phyloP scores from a whole-genome alignment of 768 basidiomycete species.

The Leccinum disarticulatum region DNA sequence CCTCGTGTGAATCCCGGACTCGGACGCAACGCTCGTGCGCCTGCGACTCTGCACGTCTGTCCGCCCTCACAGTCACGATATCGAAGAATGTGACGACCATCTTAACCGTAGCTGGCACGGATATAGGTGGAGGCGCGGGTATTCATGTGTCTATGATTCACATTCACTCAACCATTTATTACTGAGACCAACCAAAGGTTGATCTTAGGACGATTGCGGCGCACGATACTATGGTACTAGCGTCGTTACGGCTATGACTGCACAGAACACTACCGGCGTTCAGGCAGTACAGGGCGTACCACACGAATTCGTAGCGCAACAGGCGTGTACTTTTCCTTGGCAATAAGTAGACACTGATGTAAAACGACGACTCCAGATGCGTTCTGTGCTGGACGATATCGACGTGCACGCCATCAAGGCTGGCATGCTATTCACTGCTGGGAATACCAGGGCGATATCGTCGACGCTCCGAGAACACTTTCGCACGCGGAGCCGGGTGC shows the following conservation, averaged over 20 bases:
- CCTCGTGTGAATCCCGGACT: too few relatives aligned
- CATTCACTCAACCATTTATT: too few relatives aligned
- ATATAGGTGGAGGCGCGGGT: too few relatives aligned
- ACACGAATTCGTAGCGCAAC: slow-evolving; percentile 42
- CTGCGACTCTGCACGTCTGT: too few relatives aligned
- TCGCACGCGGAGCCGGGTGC: slow-evolving; percentile 35
- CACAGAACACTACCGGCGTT: too few relatives aligned
- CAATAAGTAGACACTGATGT: background rate
- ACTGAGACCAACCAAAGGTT: slow-evolving; percentile 46
- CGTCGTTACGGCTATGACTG: too few relatives aligned
- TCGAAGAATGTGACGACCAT: slow-evolving; percentile 34
- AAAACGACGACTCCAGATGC: slow-evolving; percentile 41
- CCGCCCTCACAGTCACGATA: slow-evolving; percentile 5
- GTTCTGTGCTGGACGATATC: slow-evolving; percentile 70
- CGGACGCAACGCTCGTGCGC: too few relatives aligned
- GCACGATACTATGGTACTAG: too few relatives aligned
- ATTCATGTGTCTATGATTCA: too few relatives aligned
- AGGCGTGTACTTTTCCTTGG: too few relatives aligned
- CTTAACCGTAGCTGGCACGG: slow-evolving; percentile 53
- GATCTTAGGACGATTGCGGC: slow-evolving; percentile 36
- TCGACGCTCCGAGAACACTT: slow-evolving; percentile 47
- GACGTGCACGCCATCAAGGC: slow-evolving; percentile 77
- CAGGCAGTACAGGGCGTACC: too few relatives aligned
- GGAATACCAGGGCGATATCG: slow-evolving; percentile 46
- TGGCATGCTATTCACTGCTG: slow-evolving; percentile 75